A percentile compares a stretch with the other conserved stretches of the same genome.
These are phyloP conservation scores for Dothistroma pini DNA, from an alignment of 2,329 filamentous ascomycete species.

Conservation along the genomic window DNA sequence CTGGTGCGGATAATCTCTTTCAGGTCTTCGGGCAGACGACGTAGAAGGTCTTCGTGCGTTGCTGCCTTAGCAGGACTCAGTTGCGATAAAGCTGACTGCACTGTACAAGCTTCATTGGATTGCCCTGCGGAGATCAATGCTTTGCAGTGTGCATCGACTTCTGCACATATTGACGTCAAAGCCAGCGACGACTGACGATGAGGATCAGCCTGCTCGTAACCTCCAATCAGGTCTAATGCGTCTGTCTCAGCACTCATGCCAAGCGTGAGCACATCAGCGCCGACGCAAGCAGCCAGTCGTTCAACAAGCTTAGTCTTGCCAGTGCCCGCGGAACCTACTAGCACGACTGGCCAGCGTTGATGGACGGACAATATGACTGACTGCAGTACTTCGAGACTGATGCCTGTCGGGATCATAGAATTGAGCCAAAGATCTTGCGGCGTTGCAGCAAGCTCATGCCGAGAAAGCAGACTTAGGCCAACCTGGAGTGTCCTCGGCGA, in stretches of 20 bases:
- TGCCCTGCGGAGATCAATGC: constrained; percentile 12
- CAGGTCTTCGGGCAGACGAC: constrained; percentile 9
- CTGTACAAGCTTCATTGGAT: constrained; percentile 1
- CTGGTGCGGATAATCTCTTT: constrained; percentile 8
- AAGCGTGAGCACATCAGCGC: constrained; percentile 74
- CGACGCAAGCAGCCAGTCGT: constrained; percentile 74
- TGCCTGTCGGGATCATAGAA: constrained; percentile 29
- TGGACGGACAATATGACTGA: constrained; percentile 83
- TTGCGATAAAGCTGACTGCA: constrained; percentile 9
- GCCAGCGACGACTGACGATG: constrained; percentile 47
- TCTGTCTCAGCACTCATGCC: constrained; percentile 93
- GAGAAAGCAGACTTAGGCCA: constrained; percentile 66
- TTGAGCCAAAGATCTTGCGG: constrained; percentile 3
- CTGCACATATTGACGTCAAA: constrained; percentile 17
- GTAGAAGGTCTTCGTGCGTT: constrained; percentile 5
- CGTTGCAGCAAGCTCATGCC: constrained; percentile 44
- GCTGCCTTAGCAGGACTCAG: constrained; percentile 3
- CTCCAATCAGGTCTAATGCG: constrained; percentile 94
- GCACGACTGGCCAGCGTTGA: constrained; percentile 81
- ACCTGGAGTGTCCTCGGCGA: constrained; percentile 67
- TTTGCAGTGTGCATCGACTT: constrained; percentile 15
- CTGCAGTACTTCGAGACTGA: constrained; percentile 71
- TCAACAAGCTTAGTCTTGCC: constrained; percentile 81
- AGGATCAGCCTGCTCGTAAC: constrained; percentile 91
- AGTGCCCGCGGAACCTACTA: constrained; percentile 79